phyloP scores from a whole-genome alignment of 495 filamentous ascomycete species.

The Tuber brumale region DNA sequence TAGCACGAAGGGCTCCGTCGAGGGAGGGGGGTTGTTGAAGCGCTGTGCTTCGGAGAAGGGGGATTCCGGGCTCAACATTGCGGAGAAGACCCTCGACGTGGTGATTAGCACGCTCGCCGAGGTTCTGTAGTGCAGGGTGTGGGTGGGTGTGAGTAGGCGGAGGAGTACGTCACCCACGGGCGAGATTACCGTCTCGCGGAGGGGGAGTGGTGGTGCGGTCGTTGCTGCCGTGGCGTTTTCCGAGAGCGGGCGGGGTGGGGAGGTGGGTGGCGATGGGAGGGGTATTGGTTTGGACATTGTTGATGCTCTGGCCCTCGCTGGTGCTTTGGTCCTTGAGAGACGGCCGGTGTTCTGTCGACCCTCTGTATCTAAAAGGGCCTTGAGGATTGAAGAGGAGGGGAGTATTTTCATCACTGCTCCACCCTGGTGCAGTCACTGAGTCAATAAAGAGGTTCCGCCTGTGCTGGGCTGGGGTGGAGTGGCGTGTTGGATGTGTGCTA shows the following conservation, averaged over 20 bases:
- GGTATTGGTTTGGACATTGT: neutral
- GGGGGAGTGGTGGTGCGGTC: neutral
- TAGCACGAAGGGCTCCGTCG: slow-evolving; percentile 9
- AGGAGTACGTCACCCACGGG: neutral
- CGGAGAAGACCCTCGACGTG: slow-evolving; percentile 20
- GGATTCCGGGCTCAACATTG: slow-evolving; percentile 23
- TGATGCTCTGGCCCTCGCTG: neutral
- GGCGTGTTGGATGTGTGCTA: neutral
- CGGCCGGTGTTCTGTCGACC: neutral
- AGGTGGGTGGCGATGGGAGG: neutral
- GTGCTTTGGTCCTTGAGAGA: too few relatives aligned
- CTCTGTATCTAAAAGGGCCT: neutral
- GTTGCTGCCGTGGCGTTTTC: neutral
- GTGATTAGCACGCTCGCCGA: slow-evolving; percentile 12
- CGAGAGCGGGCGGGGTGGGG: neutral
- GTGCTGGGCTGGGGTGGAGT: neutral
- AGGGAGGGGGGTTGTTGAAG: neutral
- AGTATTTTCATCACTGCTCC: neutral
- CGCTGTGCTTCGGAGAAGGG: slow-evolving; percentile 25
- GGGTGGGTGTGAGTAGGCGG: neutral
- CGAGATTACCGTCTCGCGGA: neutral
- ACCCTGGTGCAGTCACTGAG: neutral
- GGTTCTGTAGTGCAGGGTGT: neutral
- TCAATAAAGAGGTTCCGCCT: neutral
- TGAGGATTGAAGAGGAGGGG: neutral